These are phyloP conservation scores for Sherardia arvensis DNA, from an alignment of 257 asterid genomes.

Conservation along the genomic window DNA sequence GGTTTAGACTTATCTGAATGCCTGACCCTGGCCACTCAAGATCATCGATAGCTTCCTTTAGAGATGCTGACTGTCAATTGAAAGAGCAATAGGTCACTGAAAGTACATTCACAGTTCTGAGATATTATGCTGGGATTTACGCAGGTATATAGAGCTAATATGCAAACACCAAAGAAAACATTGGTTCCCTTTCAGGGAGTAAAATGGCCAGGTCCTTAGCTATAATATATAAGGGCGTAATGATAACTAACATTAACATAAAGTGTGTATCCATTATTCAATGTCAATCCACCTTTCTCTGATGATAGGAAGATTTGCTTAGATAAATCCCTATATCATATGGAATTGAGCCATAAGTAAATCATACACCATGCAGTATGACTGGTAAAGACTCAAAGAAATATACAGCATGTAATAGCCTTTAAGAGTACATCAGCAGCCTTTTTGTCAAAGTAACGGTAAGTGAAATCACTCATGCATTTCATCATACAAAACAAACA, in stretches of 20 bases:
- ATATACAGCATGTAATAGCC: neutral
- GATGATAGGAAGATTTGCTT: neutral
- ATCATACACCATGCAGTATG: neutral
- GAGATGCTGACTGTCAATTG: conserved; percentile 68
- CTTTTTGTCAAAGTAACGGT: neutral
- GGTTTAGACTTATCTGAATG: conserved; percentile 65
- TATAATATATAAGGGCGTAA: too few species aligned
- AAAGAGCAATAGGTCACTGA: neutral
- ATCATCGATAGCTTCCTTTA: conserved; percentile 95
- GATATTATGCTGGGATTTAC: neutral
- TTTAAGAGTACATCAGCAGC: neutral
- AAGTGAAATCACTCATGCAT: neutral
- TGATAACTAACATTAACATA: neutral
- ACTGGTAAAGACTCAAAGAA: neutral
- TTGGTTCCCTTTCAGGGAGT: neutral
- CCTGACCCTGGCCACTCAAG: conserved; percentile 98
- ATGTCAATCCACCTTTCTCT: neutral
- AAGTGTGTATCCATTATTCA: too few species aligned
- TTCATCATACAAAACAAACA: neutral
- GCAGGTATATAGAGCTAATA: neutral
- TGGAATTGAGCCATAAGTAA: neutral
- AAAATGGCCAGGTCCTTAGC: neutral
- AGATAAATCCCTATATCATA: neutral
- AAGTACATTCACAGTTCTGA: neutral
- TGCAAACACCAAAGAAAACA: neutral